phyloP scores from a whole-genome alignment of 768 basidiomycete genomes.

The Psilocybe cubensis region DNA sequence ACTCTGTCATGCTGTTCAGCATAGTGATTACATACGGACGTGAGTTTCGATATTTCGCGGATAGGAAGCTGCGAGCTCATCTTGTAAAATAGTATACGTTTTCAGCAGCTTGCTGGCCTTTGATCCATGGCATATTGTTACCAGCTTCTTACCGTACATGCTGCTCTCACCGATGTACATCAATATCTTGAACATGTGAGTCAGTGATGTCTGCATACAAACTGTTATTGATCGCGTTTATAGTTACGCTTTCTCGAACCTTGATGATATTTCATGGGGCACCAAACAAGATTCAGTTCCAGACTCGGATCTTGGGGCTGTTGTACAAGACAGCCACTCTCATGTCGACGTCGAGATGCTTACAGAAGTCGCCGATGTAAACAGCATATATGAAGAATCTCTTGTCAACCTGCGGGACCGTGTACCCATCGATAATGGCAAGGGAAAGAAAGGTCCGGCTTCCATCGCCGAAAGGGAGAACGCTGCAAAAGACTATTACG shows the following conservation, averaged over 20 bases:
- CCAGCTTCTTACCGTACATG: conserved; percentile 88
- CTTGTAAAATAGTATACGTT: conserved; percentile 60
- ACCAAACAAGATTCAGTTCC: conserved; percentile 87
- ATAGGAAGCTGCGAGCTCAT: not conserved
- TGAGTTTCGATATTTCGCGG: conserved; percentile 32
- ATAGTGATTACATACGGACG: conserved; percentile 85
- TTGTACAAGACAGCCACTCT: conserved; percentile 77
- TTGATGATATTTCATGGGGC: conserved; percentile 93
- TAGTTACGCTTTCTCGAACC: conserved; percentile 85
- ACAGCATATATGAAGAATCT: conserved; percentile 84
- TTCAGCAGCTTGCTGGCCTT: conserved; percentile 80
- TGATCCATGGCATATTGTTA: conserved; percentile 97
- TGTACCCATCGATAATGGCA: conserved; percentile 32
- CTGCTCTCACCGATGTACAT: conserved; percentile 84
- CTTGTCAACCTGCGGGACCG: conserved; percentile 63
- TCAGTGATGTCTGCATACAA: conserved; percentile 2
- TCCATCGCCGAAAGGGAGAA: conserved; percentile 69
- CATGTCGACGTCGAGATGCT: conserved; percentile 90
- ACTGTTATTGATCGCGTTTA: not conserved
- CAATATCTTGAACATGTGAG: conserved; percentile 78
- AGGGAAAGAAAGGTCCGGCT: conserved; percentile 32
- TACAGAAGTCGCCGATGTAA: conserved; percentile 79
- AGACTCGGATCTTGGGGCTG: conserved; percentile 81
- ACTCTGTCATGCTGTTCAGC: conserved; percentile 82
- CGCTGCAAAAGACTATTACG: conserved; percentile 84